Evolutionary conservation across 768 basidiomycete species (phyloP).

Genomic region (Tylopilus vinaceipallidus): DNA sequence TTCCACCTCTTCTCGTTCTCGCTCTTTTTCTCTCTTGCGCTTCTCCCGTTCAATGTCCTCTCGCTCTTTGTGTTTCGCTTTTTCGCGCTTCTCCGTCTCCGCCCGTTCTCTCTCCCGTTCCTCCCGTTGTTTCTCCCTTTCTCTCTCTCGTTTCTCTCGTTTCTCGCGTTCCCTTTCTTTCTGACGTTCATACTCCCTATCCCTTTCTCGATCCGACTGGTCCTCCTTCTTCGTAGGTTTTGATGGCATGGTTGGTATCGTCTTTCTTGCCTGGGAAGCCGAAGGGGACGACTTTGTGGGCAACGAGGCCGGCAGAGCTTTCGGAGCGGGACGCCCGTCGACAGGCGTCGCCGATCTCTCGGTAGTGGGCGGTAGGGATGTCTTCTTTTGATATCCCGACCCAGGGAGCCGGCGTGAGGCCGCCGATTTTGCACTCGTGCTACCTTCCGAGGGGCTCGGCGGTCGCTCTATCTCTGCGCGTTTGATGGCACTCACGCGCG

Average conservation of each 20-base stretch:
- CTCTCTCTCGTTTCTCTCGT: constrained; percentile 14
- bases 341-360: constrained; percentile 27
- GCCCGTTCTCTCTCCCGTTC: constrained; percentile 20
- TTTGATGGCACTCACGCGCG: constrained; percentile 32
- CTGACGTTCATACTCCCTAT: constrained; percentile 23
- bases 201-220: constrained; percentile 28
- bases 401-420: constrained; percentile 42
- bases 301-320: constrained; percentile 30
- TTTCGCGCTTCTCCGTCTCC: constrained; percentile 23
- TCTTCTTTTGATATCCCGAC: constrained; percentile 46
- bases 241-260: constrained; percentile 22
- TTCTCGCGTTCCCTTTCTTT: constrained; percentile 26
- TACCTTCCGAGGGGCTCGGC: constrained; percentile 17
- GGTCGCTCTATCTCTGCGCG: constrained; percentile 23
- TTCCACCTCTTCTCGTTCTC: constrained; percentile 23
- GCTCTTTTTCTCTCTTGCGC: constrained; percentile 23
- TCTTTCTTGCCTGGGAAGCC: constrained; percentile 29
- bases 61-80: constrained; percentile 18
- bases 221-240: constrained; percentile 25
- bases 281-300: constrained; percentile 35
- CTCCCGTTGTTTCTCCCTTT: constrained; percentile 21
- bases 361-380: constrained; percentile 21
- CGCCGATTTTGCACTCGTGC: constrained; percentile 17
- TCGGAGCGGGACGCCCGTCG: constrained; percentile 29
- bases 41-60: constrained; percentile 27